Conservation (phyloP, 1,284 basidiomycete genomes). For the Moesziomyces globuligerus region DNA sequence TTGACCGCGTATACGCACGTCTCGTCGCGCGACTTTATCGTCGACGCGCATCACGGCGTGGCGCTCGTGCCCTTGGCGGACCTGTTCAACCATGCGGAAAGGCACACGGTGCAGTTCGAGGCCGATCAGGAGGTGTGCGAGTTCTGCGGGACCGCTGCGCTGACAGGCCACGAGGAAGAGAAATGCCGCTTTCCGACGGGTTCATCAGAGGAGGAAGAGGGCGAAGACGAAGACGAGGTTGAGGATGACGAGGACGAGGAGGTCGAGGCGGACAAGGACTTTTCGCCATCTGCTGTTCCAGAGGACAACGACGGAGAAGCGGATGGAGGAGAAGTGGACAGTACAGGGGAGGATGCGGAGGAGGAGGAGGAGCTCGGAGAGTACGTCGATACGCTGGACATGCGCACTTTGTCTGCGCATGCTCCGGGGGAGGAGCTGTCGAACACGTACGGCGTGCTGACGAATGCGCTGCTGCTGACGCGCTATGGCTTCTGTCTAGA, state of each 20-base stretch:
- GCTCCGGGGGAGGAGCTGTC: constrained; percentile 31
- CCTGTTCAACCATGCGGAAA: constrained; percentile 58
- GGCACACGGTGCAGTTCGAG: constrained; percentile 58
- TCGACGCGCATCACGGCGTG: constrained; percentile 56
- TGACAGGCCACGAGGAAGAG: constrained; percentile 29
- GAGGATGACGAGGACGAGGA: not conserved
- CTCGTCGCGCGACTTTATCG: constrained; percentile 58
- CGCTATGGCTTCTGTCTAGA: constrained; percentile 61
- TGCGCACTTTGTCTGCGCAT: constrained; percentile 34
- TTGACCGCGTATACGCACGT: constrained; percentile 51
- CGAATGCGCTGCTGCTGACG: constrained; percentile 54
- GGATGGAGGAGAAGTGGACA: no score
- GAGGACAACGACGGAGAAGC: no score
- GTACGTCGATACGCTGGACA: constrained; percentile 49
- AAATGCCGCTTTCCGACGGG: constrained; percentile 4
- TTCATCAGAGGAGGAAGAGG: constrained; percentile 8
- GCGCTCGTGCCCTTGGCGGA: constrained; percentile 61
- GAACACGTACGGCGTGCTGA: constrained; percentile 60
- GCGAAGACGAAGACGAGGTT: not conserved
- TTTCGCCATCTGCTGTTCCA: no score
- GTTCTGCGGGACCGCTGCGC: constrained; percentile 44
- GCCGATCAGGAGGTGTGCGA: constrained; percentile 60
- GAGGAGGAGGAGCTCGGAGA: constrained; percentile 10
- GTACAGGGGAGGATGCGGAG: constrained; percentile 4
- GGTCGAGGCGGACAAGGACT: no score